Evolutionary conservation across 1,284 basidiomycete species (phyloP), one percentile per base, ranked within the genome.

Genomic region (Melanopsichium pennsylvanicum): DNA sequence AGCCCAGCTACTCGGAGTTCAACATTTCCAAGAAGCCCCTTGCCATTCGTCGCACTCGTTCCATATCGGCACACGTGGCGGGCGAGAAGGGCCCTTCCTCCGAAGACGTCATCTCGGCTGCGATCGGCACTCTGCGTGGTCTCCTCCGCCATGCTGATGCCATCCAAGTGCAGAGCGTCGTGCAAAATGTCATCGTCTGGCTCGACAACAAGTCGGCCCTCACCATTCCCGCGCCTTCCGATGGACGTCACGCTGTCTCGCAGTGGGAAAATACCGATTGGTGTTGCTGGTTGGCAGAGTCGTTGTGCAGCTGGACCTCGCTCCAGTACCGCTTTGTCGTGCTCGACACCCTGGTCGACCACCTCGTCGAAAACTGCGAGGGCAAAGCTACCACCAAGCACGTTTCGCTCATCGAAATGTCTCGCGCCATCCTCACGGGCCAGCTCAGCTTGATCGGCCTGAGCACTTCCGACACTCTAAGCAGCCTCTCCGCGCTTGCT

Each of bases 241-340:
- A 69, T 19, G 55, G 57, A 7, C 56, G 67, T 15, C 52, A 57
- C 23, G 15, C 31, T 18, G 45, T 34, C 13, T 58, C 61, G 26
- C 86, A 87, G 15, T 97, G 94, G 94, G 80, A 79, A n/a, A 85
- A 89, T 62, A 76, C 86, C 1, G 86, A 88, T 13, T 88, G 91
- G 78, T 92, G 88, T 76, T 87, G 88, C 63, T 97, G 93, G 93
- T 84, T 95, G 40, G 87, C 88, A 16, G 86, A 87, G 52, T 88
- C 87, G 64, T 84, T 88, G 6, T 87, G 89, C 23, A 88, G 91
- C 68, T 95, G 92, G 89, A 86, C 91, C 8, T 90, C 90, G 72
- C 90, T 94, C 59, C 92, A 95, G 79, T 95, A 95, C 81, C 90
- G 94, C 27, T 93, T 91, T 77, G 88, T 90, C 16, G 87, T 97